Percentiles rank a stretch among this genome's conserved stretches.
phyloP scores from a whole-genome alignment of 495 filamentous ascomycete genomes.

The Penicillium samsonianum region DNA sequence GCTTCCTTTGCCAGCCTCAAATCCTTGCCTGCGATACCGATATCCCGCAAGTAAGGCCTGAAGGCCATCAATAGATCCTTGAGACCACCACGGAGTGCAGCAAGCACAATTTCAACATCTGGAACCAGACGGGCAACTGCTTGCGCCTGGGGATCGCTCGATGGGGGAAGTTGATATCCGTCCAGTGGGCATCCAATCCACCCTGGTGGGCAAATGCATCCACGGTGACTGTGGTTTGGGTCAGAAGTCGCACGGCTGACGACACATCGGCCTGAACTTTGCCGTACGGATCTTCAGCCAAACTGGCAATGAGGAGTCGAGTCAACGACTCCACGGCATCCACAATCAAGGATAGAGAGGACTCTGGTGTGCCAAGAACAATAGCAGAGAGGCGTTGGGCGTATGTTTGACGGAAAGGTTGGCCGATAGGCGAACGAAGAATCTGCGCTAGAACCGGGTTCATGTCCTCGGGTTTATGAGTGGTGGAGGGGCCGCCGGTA shows the following conservation, averaged over 20 bases:
- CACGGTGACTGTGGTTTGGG: constrained; percentile 63
- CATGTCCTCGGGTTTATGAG: constrained; percentile 39
- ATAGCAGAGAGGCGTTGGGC: constrained; percentile 57
- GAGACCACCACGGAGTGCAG: constrained; percentile 60
- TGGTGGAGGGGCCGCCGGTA: constrained; percentile 32
- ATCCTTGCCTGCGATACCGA: constrained; percentile 65
- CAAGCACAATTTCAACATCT: constrained; percentile 64
- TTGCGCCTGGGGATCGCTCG: constrained; percentile 44
- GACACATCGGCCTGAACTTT: constrained; percentile 80
- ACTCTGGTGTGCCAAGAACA: constrained; percentile 69
- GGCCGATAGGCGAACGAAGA: constrained; percentile 58
- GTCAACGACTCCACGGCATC: constrained; percentile 72
- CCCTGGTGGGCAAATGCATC: constrained; percentile 60
- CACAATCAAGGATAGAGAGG: constrained; percentile 62
- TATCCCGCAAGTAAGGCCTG: constrained; percentile 64
- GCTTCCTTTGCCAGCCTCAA: constrained; percentile 69
- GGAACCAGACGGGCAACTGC: constrained; percentile 43
- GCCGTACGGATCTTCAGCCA: constrained; percentile 84
- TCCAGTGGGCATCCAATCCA: constrained; percentile 72
- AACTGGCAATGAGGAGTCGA: constrained; percentile 65
- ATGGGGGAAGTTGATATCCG: constrained; percentile 63
- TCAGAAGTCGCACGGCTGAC: constrained; percentile 68
- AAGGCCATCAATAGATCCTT: constrained; percentile 64
- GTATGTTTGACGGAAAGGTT: constrained; percentile 71
- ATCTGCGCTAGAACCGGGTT: constrained; percentile 40